Evolutionary conservation across 208 protist species (phyloP).

Genomic region (Angomonas deanei): DNA sequence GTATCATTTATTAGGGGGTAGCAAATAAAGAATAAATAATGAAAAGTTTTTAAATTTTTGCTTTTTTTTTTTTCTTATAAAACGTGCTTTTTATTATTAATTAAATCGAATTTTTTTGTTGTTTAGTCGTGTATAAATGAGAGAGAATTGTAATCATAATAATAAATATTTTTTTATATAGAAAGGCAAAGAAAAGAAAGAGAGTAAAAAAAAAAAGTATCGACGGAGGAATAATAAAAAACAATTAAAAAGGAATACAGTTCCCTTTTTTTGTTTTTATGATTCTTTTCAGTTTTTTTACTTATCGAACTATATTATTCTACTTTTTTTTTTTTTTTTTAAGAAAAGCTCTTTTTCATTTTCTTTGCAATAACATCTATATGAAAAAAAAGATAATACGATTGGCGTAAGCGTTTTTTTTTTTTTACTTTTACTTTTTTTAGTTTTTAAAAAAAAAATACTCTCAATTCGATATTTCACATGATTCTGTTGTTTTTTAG

Average conservation of each 20-base stretch:
- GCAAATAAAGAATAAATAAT: neutral
- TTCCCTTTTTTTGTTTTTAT: slow-evolving; percentile 7
- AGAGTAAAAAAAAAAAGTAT: slow-evolving; percentile 1
- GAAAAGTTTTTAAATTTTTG: neutral
- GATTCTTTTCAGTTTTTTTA: slow-evolving; percentile 13
- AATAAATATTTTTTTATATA: neutral
- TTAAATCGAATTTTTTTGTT: neutral
- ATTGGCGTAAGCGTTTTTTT: neutral
- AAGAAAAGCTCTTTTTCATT: neutral
- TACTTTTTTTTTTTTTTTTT: slow-evolving; percentile 18
- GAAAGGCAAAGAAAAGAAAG: slow-evolving; percentile 3
- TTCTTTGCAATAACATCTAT: neutral
- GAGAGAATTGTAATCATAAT: neutral
- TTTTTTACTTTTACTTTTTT: neutral
- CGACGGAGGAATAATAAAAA: slow-evolving; percentile 1
- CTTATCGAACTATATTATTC: too few relatives aligned
- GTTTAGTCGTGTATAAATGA: neutral
- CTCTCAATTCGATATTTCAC: too few relatives aligned
- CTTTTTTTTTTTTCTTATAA: neutral
- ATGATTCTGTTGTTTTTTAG: too few relatives aligned
- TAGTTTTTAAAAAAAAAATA: slow-evolving; percentile 1
- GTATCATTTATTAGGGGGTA: neutral
- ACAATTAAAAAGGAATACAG: slow-evolving; percentile 15
- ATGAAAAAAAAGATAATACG: neutral
- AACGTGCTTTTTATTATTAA: neutral